Conservation (phyloP, 2,329 filamentous ascomycete species). For the Aspergillus bombycis region DNA sequence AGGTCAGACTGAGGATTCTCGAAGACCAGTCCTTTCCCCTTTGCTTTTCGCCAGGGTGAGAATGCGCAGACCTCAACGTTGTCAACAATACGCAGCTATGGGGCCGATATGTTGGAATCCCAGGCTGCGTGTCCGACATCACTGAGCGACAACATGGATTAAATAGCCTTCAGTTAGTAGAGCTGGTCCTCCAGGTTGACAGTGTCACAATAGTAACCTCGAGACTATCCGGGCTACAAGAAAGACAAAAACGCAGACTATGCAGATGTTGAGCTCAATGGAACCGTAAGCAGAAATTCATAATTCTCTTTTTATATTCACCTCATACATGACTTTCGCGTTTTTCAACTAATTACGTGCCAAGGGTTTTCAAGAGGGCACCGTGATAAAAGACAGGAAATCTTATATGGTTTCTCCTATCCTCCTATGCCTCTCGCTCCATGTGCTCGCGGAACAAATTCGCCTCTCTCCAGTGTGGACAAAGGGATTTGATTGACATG, state of each 20-base stretch:
- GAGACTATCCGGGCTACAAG: background rate
- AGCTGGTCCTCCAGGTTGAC: background rate
- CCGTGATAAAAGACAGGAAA: constrained; percentile 9
- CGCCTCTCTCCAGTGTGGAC: constrained; percentile 1
- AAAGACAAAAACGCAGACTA: constrained; percentile 1
- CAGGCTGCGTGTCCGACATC: background rate
- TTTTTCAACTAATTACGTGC: constrained; percentile 23
- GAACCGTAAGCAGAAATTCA: background rate
- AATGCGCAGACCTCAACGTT: background rate
- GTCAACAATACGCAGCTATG: background rate
- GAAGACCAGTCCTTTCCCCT: too few species aligned
- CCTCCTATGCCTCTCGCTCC: constrained; percentile 9
- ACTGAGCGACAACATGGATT: background rate
- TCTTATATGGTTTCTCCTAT: constrained; percentile 8
- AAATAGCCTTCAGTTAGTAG: background rate
- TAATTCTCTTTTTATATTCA: constrained; percentile 13
- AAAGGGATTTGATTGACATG: constrained; percentile 10
- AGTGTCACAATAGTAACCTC: background rate
- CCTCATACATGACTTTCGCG: constrained; percentile 18
- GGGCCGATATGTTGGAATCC: background rate
- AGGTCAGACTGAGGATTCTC: too few species aligned
- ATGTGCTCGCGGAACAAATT: constrained; percentile 2
- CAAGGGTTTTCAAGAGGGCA: constrained; percentile 15
- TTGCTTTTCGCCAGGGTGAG: background rate
- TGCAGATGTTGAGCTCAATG: background rate